A percentile compares a stretch with the other conserved stretches of the same genome.
phyloP scores from a whole-genome alignment of 106 monocot species.

The Dendrobium chrysotoxum region DNA sequence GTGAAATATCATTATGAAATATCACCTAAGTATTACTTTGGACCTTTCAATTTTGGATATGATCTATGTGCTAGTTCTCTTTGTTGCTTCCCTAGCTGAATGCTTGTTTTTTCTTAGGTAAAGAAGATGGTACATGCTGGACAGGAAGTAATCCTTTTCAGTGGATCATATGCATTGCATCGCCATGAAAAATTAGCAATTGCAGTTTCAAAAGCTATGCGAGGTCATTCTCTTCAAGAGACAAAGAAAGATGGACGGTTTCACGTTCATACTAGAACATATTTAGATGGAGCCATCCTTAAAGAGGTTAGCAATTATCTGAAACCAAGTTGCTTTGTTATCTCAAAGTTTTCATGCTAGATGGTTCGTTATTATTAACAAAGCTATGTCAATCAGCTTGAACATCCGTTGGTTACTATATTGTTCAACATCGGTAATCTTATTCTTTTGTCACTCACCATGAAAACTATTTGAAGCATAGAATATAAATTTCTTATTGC shows the following conservation, averaged over 20 bases:
- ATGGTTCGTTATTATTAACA: background rate
- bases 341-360: background rate
- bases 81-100: background rate
- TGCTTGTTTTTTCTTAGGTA: slow-evolving; percentile 35
- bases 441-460: background rate
- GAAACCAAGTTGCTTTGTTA: background rate
- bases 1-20: background rate
- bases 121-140: slow-evolving; percentile 85
- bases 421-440: background rate
- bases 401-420: background rate
- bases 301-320: slow-evolving; percentile 53
- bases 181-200: slow-evolving; percentile 92
- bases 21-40: background rate
- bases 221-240: slow-evolving; percentile 90
- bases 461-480: background rate
- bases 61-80: background rate
- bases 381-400: background rate
- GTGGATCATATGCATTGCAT: slow-evolving; percentile 92
- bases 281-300: slow-evolving; percentile 93
- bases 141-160: slow-evolving; percentile 78
- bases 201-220: slow-evolving; percentile 92
- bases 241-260: slow-evolving; percentile 91
- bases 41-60: background rate
- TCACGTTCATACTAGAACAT: slow-evolving; percentile 89
- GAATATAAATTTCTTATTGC: background rate